A percentile compares a stretch with the other conserved stretches of the same genome.
Conservation (phyloP, 208 protist species). For the Trypanosoma grayi region DNA sequence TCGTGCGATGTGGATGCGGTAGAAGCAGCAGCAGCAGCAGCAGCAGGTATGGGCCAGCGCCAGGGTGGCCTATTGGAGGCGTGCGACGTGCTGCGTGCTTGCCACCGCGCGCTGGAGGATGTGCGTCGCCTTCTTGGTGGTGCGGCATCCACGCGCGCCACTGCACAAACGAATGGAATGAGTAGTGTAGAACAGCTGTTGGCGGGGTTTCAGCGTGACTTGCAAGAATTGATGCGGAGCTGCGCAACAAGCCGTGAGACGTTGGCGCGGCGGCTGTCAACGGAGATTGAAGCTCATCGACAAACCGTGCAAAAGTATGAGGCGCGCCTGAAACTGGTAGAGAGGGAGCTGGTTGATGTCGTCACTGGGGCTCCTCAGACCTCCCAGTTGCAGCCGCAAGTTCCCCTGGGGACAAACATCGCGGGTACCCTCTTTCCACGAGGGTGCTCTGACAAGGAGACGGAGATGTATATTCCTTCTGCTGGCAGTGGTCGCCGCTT, state of each 20-base stretch:
- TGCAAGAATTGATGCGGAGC: constrained; percentile 28
- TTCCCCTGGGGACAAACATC: neutral
- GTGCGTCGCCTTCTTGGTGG: constrained; percentile 3
- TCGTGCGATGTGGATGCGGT: neutral
- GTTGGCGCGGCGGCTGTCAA: constrained; percentile 46
- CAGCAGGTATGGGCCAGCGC: constrained; percentile 1
- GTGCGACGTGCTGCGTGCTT: constrained; percentile 68
- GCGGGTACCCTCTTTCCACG: neutral
- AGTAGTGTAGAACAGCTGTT: constrained; percentile 40
- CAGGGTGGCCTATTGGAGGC: constrained; percentile 44
- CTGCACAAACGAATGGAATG: constrained; percentile 8
- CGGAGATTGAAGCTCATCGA: constrained; percentile 57
- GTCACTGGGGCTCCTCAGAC: constrained; percentile 4
- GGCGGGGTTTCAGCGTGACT: constrained; percentile 35
- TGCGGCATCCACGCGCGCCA: neutral
- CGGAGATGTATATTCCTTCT: neutral
- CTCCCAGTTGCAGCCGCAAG: neutral
- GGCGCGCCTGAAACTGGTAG: constrained; percentile 14
- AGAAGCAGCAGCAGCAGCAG: neutral
- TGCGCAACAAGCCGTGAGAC: constrained; percentile 36
- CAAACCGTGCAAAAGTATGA: constrained; percentile 61
- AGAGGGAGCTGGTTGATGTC: constrained; percentile 5
- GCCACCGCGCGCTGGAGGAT: constrained; percentile 33
- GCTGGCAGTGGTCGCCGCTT: no score
- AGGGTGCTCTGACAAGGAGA: neutral